Conservation (phyloP, 495 filamentous ascomycete species). For the Penicillium taxi region DNA sequence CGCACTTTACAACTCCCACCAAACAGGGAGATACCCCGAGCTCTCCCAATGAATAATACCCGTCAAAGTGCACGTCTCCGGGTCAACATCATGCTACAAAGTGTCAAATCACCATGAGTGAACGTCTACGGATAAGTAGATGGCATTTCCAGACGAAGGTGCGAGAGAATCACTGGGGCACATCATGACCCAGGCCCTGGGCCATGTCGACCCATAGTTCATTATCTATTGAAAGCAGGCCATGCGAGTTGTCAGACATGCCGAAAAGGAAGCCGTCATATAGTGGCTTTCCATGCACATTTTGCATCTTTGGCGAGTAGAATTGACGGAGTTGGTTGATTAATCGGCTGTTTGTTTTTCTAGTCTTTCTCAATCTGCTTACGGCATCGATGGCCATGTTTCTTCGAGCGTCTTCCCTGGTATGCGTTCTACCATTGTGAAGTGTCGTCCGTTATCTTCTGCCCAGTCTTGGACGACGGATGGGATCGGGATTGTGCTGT, state of each 20-base stretch:
- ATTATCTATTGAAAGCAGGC: constrained; percentile 20
- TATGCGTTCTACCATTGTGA: constrained; percentile 15
- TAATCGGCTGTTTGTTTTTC: constrained; percentile 24
- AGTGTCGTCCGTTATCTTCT: constrained; percentile 5
- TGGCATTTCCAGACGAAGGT: constrained; percentile 21
- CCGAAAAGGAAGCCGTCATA: constrained; percentile 12
- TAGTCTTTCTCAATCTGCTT: constrained; percentile 17
- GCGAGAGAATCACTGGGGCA: constrained; percentile 14
- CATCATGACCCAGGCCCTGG: constrained; percentile 2
- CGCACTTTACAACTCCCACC: too few species aligned
- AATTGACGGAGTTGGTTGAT: constrained; percentile 23
- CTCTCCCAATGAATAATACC: constrained; percentile 22
- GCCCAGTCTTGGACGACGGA: constrained; percentile 16
- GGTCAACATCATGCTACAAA: constrained; percentile 34
- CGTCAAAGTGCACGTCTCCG: constrained; percentile 12
- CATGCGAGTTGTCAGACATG: constrained; percentile 8
- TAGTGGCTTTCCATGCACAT: constrained; percentile 13
- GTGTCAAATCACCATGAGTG: constrained; percentile 29
- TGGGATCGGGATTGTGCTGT: constrained; percentile 20
- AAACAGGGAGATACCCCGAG: constrained; percentile 21
- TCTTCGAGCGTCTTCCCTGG: constrained; percentile 17
- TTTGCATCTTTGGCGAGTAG: constrained; percentile 20
- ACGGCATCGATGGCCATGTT: constrained; percentile 15
- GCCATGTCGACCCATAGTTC: constrained; percentile 27
- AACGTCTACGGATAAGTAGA: constrained; percentile 24